These are phyloP conservation scores for Polyporus tsugae DNA, from an alignment of 1,284 basidiomycete genomes.

Conservation along the genomic window DNA sequence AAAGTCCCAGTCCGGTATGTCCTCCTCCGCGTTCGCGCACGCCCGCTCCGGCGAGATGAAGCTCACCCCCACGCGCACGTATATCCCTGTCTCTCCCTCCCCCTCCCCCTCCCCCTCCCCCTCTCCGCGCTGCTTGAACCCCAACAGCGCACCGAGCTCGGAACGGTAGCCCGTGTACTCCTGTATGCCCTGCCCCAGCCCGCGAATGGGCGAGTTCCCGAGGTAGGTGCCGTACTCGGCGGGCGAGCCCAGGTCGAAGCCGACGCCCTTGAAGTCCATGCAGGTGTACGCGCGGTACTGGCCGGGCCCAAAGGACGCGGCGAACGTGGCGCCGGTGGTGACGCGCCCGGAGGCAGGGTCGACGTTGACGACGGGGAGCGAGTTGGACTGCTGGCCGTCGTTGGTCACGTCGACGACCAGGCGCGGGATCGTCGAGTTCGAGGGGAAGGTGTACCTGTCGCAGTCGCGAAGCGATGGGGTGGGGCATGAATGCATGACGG, in stretches of 20 bases:
- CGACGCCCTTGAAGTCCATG: conserved; percentile 65
- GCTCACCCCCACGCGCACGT: conserved; percentile 65
- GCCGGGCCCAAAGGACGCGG: conserved; percentile 62
- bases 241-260: conserved; percentile 50
- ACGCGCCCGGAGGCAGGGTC: conserved; percentile 58
- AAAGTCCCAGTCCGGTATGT: conserved; percentile 69
- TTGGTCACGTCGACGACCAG: conserved; percentile 66
- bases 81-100: conserved; percentile 49
- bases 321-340: conserved; percentile 48
- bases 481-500: neutral
- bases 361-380: conserved; percentile 53
- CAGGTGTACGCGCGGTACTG: conserved; percentile 67
- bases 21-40: conserved; percentile 64
- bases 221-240: conserved; percentile 66
- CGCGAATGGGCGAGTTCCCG: conserved; percentile 51
- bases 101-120: conserved; percentile 24
- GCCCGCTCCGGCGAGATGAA: conserved; percentile 68
- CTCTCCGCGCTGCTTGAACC: conserved; percentile 49
- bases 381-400: conserved; percentile 61
- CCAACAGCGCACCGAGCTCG: conserved; percentile 60
- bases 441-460: conserved; percentile 43
- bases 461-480: neutral
- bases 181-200: conserved; percentile 15
- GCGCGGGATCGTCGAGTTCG: conserved; percentile 47
- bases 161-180: conserved; percentile 23